Evolutionary conservation across 2,329 filamentous ascomycete species (phyloP).

Genomic region (Sclerotinia borealis): DNA sequence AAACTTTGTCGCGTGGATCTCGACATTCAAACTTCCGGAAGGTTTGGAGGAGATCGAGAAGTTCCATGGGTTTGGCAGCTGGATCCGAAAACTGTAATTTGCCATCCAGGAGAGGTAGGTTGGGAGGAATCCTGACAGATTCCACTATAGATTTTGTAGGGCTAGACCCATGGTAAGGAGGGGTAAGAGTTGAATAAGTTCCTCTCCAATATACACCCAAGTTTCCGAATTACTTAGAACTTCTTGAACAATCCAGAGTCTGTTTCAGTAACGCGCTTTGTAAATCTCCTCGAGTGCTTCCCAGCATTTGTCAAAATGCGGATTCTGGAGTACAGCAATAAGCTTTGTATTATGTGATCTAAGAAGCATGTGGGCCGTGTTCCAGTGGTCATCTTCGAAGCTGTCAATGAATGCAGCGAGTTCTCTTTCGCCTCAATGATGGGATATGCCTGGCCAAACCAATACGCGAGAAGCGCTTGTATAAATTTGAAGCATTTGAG

Average conservation of each 20-base stretch:
- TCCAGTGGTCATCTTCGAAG: neutral
- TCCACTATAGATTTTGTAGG: neutral
- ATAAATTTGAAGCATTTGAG: neutral
- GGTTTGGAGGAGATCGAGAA: neutral
- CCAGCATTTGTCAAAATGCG: neutral
- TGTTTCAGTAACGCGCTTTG: neutral
- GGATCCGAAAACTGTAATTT: neutral
- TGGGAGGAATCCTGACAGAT: neutral
- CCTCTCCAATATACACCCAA: neutral
- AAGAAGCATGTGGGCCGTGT: neutral
- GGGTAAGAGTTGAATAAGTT: neutral
- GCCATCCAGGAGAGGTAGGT: neutral
- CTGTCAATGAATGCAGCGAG: neutral
- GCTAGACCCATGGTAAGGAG: neutral
- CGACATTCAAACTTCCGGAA: neutral
- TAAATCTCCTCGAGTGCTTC: neutral
- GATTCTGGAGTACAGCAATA: neutral
- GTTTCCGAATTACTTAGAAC: neutral
- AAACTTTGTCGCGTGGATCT: neutral
- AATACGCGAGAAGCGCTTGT: neutral
- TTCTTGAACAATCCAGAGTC: neutral
- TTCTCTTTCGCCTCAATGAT: neutral
- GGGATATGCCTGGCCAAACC: neutral
- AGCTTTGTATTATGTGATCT: neutral
- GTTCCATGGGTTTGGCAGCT: neutral